These are phyloP conservation scores for Malus hybrid DNA, from an alignment of 331 rosid species.

Conservation along the genomic window DNA sequence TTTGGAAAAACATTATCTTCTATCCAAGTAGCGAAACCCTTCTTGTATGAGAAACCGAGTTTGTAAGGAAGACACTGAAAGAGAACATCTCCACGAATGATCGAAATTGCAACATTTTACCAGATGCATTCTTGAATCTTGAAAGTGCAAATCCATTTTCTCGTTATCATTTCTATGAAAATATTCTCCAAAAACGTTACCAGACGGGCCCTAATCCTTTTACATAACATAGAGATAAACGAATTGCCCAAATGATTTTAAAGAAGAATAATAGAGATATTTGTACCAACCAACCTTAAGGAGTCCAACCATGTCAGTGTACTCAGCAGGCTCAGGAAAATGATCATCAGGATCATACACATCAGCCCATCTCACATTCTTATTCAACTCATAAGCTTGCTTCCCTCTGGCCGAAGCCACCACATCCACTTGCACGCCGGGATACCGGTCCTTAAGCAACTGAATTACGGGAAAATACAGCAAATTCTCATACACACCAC, in stretches of 20 bases:
- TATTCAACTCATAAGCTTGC: conserved; percentile 66
- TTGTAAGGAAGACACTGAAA: not conserved
- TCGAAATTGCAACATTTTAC: too few species aligned
- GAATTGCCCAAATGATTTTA: not conserved
- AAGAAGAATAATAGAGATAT: not conserved
- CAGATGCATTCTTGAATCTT: too few species aligned
- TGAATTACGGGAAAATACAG: conserved; percentile 72
- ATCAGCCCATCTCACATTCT: conserved; percentile 78
- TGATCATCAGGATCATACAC: conserved; percentile 65
- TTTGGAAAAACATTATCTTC: not conserved
- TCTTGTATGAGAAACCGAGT: not conserved
- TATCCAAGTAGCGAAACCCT: not conserved
- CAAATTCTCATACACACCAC: conserved; percentile 82
- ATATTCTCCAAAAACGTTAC: too few species aligned
- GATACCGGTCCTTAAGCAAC: conserved; percentile 71
- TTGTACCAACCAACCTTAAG: conserved; percentile 44
- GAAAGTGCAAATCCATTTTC: too few species aligned
- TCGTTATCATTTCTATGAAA: too few species aligned
- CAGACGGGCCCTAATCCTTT: too few species aligned
- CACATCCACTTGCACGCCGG: conserved; percentile 74
- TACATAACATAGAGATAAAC: not conserved
- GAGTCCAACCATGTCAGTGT: conserved; percentile 72
- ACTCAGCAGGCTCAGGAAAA: conserved; percentile 75
- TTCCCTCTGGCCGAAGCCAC: conserved; percentile 66
- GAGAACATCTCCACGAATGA: not conserved